phyloP scores from a whole-genome alignment of 2,329 filamentous ascomycete genomes.

The Ustilaginoidea virens region DNA sequence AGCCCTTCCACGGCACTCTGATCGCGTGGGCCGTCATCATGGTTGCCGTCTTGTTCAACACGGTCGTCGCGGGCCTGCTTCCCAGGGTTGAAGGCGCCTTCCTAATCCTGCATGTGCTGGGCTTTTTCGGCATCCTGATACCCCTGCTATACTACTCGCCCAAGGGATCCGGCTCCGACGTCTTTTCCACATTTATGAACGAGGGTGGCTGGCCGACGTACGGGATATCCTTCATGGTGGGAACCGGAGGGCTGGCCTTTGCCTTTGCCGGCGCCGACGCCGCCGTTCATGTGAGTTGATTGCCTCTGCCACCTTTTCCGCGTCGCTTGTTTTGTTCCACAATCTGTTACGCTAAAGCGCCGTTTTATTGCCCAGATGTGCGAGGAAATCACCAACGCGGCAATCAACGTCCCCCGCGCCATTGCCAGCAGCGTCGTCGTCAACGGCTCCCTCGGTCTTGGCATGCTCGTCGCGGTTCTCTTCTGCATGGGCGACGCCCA shows the following conservation, averaged over 20 bases:
- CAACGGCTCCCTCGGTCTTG: slow-evolving; percentile 36
- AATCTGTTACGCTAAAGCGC: not conserved
- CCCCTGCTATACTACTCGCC: slow-evolving; percentile 16
- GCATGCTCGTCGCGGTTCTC: slow-evolving; percentile 12
- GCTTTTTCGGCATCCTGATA: slow-evolving; percentile 18
- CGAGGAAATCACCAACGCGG: slow-evolving; percentile 31
- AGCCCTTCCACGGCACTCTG: slow-evolving; percentile 33
- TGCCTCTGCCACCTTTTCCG: not conserved
- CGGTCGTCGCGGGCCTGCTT: slow-evolving; percentile 25
- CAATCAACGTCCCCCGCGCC: slow-evolving; percentile 31
- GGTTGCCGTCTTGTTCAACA: slow-evolving; percentile 34
- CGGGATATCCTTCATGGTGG: slow-evolving; percentile 29
- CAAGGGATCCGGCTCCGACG: slow-evolving; percentile 16
- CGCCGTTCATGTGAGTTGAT: slow-evolving; percentile 5
- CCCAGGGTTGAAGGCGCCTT: slow-evolving; percentile 35
- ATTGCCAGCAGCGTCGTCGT: slow-evolving; percentile 32
- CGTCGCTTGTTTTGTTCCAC: not conserved
- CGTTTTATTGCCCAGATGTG: slow-evolving; percentile 17
- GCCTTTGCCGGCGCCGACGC: slow-evolving; percentile 12
- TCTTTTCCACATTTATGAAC: slow-evolving; percentile 30
- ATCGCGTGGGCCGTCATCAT: slow-evolving; percentile 30
- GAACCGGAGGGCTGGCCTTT: slow-evolving; percentile 24
- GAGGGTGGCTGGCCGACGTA: slow-evolving; percentile 25
- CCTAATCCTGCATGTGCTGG: slow-evolving; percentile 29
- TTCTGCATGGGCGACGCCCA: slow-evolving; percentile 1